phyloP scores from a whole-genome alignment of 345 rosid genomes.

The Adansonia digitata region DNA sequence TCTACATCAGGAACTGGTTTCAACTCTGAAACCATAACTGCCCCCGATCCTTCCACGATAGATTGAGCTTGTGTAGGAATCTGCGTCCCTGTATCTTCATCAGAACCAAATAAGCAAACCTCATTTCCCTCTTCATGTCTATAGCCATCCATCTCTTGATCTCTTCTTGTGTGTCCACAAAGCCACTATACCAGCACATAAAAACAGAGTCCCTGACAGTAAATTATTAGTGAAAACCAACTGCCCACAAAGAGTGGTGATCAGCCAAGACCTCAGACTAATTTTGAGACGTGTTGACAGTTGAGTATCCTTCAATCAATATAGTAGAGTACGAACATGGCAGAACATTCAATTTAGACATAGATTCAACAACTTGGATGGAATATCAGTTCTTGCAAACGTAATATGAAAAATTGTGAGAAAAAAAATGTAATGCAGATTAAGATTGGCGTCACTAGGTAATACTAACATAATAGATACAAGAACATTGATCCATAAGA shows the following conservation, averaged over 20 bases:
- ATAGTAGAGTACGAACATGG: not conserved
- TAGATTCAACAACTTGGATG: not conserved
- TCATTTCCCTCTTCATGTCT: constrained; percentile 39
- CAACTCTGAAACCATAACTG: constrained; percentile 55
- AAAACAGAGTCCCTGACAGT: constrained; percentile 70
- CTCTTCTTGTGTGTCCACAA: constrained; percentile 47
- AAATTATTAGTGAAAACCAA: constrained; percentile 67
- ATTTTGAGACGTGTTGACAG: not conserved
- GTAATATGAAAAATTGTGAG: not conserved
- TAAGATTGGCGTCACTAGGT: not conserved
- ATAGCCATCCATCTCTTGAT: constrained; percentile 35
- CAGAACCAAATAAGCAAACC: constrained; percentile 44
- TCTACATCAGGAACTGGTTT: constrained; percentile 80
- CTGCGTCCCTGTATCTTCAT: constrained; percentile 54
- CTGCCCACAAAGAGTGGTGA: constrained; percentile 32
- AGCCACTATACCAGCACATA: constrained; percentile 78
- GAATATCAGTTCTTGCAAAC: not conserved
- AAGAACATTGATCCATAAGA: not conserved
- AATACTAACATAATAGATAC: not conserved
- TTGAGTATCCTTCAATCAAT: not conserved
- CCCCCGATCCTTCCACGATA: constrained; percentile 72
- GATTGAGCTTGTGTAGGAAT: constrained; percentile 78
- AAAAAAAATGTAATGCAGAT: not conserved
- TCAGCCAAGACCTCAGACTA: constrained; percentile 20
- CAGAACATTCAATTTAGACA: not conserved